These are phyloP conservation scores for Ilyonectria sp. DNA, from an alignment of 2,329 filamentous ascomycete species.

Conservation along the genomic window DNA sequence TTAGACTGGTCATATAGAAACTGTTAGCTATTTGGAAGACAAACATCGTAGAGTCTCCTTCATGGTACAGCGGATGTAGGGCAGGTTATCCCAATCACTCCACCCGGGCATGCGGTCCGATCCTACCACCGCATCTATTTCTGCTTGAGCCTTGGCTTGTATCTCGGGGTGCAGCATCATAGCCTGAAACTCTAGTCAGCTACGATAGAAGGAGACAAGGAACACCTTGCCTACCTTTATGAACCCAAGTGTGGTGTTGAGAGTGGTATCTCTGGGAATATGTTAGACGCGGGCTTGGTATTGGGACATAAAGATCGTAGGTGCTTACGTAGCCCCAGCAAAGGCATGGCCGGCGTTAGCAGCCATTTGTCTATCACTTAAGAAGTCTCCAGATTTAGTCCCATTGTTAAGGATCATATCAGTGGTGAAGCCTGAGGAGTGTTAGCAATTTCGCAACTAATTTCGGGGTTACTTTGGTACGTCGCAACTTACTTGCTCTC, in stretches of 20 bases:
- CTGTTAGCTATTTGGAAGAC: neutral
- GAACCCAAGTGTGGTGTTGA: constrained; percentile 17
- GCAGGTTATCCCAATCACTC: constrained; percentile 11
- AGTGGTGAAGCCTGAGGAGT: constrained; percentile 11
- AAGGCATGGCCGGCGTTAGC: constrained; percentile 18
- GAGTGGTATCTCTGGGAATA: constrained; percentile 7
- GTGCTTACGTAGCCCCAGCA: constrained; percentile 8
- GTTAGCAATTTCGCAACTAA: neutral
- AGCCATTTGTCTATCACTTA: constrained; percentile 22
- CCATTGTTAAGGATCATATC: constrained; percentile 19
- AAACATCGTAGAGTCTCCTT: constrained; percentile 19
- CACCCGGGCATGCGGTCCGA: constrained; percentile 6
- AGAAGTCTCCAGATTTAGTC: constrained; percentile 2
- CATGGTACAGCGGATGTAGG: constrained; percentile 9
- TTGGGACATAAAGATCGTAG: neutral
- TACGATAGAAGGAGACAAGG: no score
- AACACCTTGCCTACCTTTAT: neutral
- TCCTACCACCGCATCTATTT: constrained; percentile 13
- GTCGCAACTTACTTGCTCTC: constrained; percentile 12
- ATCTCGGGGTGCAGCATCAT: constrained; percentile 22
- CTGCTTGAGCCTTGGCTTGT: constrained; percentile 16
- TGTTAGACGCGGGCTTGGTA: neutral
- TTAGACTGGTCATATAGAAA: neutral
- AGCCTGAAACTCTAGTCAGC: neutral
- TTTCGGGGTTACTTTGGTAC: neutral